Conservation (phyloP, 169 alveolate genomes). For the Plasmodium chabaudi region DNA sequence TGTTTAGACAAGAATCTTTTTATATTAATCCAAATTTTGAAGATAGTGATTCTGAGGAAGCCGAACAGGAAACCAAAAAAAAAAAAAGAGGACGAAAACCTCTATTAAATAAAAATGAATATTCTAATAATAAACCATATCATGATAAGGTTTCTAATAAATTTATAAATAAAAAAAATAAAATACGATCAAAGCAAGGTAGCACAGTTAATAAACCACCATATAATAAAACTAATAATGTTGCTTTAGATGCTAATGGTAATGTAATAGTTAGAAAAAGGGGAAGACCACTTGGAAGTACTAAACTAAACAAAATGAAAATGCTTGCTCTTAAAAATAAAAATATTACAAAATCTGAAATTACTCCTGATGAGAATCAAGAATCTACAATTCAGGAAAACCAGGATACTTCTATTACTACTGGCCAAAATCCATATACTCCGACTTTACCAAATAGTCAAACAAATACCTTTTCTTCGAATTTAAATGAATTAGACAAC, state of each 20-base stretch:
- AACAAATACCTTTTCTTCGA: not conserved
- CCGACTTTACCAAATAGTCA: not conserved
- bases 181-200: constrained; percentile 6
- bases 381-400: not conserved
- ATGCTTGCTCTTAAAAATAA: constrained; percentile 5
- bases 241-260: not conserved
- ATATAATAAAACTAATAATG: not conserved
- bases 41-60: constrained; percentile 20
- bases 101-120: not conserved
- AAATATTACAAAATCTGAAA: constrained; percentile 10
- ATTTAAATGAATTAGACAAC: not conserved
- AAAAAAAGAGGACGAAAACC: constrained; percentile 17
- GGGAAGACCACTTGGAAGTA: constrained; percentile 73
- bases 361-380: not conserved
- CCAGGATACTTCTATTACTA: not conserved
- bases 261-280: constrained; percentile 54
- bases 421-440: not conserved
- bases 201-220: not conserved
- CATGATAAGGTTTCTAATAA: not conserved
- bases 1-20: constrained; percentile 58
- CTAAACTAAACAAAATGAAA: constrained; percentile 34
- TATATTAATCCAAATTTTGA: constrained; percentile 26
- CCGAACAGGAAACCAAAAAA: not conserved
- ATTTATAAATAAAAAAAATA: constrained; percentile 36
- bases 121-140: constrained; percentile 1